Evolutionary conservation across 768 basidiomycete species (phyloP), one percentile per base, ranked within the genome.

Genomic region (Suillus americanus): DNA sequence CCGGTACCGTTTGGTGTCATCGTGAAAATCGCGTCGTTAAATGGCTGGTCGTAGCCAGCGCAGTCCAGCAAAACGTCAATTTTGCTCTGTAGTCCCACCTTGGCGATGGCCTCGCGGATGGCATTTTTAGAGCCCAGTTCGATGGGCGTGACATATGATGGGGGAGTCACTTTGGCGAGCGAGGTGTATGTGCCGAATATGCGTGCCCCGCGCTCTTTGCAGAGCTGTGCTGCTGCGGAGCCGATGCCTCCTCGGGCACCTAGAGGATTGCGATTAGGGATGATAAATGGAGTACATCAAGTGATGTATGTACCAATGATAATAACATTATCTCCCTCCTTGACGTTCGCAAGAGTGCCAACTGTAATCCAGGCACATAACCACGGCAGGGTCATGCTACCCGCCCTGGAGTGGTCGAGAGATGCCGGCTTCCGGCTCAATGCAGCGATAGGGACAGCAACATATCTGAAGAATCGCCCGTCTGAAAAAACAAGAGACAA

Each of bases 361-460:
- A 77, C 74, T 1, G 75, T 76, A 68, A 78, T 78, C 77, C 77
- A 77, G 8, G 77, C 77, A 60, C 75, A 77, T 30, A 77, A 68
- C 75, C 77, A 78, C 0, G 70, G 70, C 5, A 77, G 76, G 0
- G 75, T 74, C 70, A 77, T 75, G 54, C 75, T 78, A 16, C 70
- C 75, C 5, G 75, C 77, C 43, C 69, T 57, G 30, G 14, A 12
- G 23, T 77, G 77, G 33, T 62, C 67, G 41, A 77, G 45, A 1
- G 61, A 66, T 60, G 67, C 28, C 5, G 77, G 75, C 54, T 78
- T 77, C 57, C 70, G 75, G 61, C 75, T 77, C 18, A 77, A 65
- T 7, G 65, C 74, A 5, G 62, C 53, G 38, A 77, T 20, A 1
- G 77, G 77, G 7, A 77, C 71, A 33, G 72, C 68, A 10, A 75